Evolutionary conservation across 108 stramenopile genomes (phyloP).

Genomic region (Epipyxis sp.): DNA sequence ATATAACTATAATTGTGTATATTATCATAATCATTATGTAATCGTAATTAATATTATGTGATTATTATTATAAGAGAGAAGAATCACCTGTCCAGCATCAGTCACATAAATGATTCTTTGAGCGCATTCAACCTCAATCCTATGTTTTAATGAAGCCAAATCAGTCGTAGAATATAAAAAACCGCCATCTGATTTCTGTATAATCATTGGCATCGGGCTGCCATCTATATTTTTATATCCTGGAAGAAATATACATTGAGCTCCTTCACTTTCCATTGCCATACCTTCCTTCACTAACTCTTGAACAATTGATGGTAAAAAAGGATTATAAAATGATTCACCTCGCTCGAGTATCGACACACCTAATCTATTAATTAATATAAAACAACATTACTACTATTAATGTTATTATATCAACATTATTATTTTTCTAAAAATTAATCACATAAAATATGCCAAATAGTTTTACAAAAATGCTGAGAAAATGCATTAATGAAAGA

Average conservation of each 20-base stretch:
- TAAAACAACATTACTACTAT: no score
- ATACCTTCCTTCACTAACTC: constrained; percentile 70
- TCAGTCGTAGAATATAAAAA: constrained; percentile 67
- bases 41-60: no score
- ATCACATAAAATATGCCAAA: no score
- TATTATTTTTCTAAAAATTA: no score
- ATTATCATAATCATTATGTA: constrained; percentile 94
- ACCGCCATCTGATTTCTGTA: constrained; percentile 92
- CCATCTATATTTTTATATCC: background rate
- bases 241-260: constrained; percentile 76
- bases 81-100: background rate
- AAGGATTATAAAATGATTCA: constrained; percentile 98
- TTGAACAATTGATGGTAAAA: constrained; percentile 85
- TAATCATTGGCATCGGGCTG: constrained; percentile 70
- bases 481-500: no score
- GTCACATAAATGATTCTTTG: constrained; percentile 8
- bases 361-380: constrained; percentile 90
- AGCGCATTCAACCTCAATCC: constrained; percentile 4
- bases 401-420: no score
- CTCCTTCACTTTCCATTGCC: constrained; percentile 73
- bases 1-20: constrained; percentile 68
- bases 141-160: constrained; percentile 6
- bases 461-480: no score
- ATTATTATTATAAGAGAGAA: no score
- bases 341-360: constrained; percentile 86